Evolutionary conservation across 1,139 yeast species (phyloP), one percentile per base, ranked within the genome.

Genomic region (Lodderomyces elongisporus): DNA sequence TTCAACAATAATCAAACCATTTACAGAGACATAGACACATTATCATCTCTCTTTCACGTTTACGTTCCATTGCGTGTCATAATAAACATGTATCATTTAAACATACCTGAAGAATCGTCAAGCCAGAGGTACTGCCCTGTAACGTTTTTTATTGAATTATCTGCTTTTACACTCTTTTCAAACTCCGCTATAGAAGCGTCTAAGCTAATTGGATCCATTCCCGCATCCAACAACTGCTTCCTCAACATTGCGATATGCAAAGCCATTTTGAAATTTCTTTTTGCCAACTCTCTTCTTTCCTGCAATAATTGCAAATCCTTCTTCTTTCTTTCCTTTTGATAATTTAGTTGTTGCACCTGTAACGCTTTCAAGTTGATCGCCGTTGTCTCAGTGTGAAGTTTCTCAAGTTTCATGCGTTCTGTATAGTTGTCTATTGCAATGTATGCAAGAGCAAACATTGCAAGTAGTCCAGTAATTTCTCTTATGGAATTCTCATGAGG

Each of bases 171-270:
- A 36, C 60, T 65, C 33, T 62, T 60, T 41, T 78, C 82, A 47
- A 74, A 79, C 41, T 73, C 78, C 15, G 53, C 58, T 5, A 74
- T 44, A 2, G 77, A 83, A 13, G 60, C 57, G 2, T 76, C 77
- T 16, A 79, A 66, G 14, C 62, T 62, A 10, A 60, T 56, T 2
- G 87, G 85, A n/a, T 65, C 67, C 7, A 67, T 42, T 0, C 80
- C 81, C 5, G 77, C 79, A 7, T 77, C 80, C 4, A 53, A 40
- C 36, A 80, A 57, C 49, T 79, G 85, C 44, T 76, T 66, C 34
- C 83, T 60, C 26, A 80, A 57, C 48, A 79, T 54, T 1, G 84
- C 85, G 27, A 80, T 64, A 48, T 80, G 87, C 47, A 79, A 56
- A 6, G 74, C 67, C 80, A 79, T 72, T 49, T 73, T 75, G 63